Base-by-base conservation (phyloP, 139 green algal species). In the Nannochloris sp. region DNA sequence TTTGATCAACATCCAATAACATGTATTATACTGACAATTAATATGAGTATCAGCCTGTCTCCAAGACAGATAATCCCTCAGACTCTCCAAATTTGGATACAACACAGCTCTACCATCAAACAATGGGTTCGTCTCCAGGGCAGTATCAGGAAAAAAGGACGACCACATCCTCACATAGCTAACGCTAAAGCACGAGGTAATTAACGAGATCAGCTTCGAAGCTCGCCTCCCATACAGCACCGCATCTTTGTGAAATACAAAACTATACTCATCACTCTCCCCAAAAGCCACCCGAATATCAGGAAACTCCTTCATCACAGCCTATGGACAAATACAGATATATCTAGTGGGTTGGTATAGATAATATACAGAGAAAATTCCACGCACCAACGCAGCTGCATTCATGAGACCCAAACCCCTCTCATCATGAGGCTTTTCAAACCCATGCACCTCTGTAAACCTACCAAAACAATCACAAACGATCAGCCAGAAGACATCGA, bases 1-100 rank as follows among this genome's bases (percentile, higher is more conserved):
- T 14, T 78, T 68, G 59, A 97, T 84, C 6, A 97, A 76, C 13
- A 71, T 76, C 91, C 91, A 97, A 74, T 91, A 97, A 68, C 79
- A 90, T 14, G 91, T 95, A 77, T 97, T 97, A 75, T 97, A 97
- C 83, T 96, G 83, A 74, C 91, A 95, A 75, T 97, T 97, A 65
- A 97, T 85, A 72, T 97, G 91, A 6, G 83, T 89, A 80, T 97
- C 91, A 0, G 84, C 87, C 63, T 97, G 91, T 0, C 91, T 77
- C 91, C 91, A 97, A 5, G 79, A 59, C 12, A 97, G 70, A 70
- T 97, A 97, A 78, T 97, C 91, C 2, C 84, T 56, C 59, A 96
- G 55, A 6, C 73, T 71, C 1, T 49, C 20, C 20, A 77, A 64
- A 43, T 58, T 75, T 1, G 91, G 91, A 71, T 97, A 97, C 62